A percentile compares a stretch with the other conserved stretches of the same genome.
phyloP scores from a whole-genome alignment of 202 grass and related monocot species.

The Carex arenaria region DNA sequence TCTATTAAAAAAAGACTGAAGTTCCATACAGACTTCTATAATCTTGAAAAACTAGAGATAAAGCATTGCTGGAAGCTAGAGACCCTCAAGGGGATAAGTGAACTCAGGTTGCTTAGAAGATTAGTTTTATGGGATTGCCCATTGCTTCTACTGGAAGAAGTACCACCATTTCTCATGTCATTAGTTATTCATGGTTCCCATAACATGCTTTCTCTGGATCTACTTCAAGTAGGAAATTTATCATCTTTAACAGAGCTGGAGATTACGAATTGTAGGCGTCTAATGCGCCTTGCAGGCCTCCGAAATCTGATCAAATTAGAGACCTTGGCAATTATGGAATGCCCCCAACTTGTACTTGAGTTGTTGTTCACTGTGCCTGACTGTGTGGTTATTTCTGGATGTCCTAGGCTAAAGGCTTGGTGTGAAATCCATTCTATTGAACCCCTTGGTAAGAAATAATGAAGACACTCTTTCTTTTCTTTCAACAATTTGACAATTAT shows the following conservation, averaged over 20 bases:
- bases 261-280: constrained; percentile 24
- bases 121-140: constrained; percentile 35
- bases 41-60: constrained; percentile 31
- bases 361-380: constrained; percentile 16
- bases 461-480: neutral
- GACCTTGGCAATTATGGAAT: constrained; percentile 24
- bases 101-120: neutral
- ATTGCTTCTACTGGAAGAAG: neutral
- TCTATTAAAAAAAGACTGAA: neutral
- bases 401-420: constrained; percentile 33
- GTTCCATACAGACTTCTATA: neutral
- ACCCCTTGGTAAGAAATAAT: neutral
- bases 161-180: constrained; percentile 17
- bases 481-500: neutral
- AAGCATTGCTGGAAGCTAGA: constrained; percentile 24
- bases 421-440: constrained; percentile 24
- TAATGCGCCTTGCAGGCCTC: neutral
- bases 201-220: constrained; percentile 10
- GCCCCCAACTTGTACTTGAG: constrained; percentile 18
- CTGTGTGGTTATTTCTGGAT: constrained; percentile 17
- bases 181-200: constrained; percentile 31
- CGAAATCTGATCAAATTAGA: neutral
- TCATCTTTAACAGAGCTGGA: constrained; percentile 22
- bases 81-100: neutral
- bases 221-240: neutral